Percentiles rank a stretch among this genome's conserved stretches.
phyloP scores from a whole-genome alignment of 441 rosid species.

The Theobroma grandiflorum region DNA sequence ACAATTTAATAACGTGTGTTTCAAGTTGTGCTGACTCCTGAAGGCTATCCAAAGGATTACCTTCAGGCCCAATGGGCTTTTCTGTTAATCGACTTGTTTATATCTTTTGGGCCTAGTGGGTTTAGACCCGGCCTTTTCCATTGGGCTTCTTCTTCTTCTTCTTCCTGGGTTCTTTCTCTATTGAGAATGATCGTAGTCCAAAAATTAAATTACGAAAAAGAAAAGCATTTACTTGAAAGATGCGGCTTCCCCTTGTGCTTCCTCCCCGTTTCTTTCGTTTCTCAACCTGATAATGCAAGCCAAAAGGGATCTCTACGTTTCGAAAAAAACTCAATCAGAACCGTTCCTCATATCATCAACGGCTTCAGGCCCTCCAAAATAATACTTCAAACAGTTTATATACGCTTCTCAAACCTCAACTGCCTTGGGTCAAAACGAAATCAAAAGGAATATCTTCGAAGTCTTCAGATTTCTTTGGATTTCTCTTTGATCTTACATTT shows the following conservation, averaged over 20 bases:
- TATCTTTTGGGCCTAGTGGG: not conserved
- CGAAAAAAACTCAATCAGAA: not conserved
- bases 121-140: not conserved
- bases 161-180: not conserved
- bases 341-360: not conserved
- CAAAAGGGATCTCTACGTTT: not conserved
- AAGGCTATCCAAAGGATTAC: not conserved
- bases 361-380: not conserved
- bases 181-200: not conserved
- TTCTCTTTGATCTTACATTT: slow-evolving; percentile 17
- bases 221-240: slow-evolving; percentile 21
- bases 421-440: not conserved
- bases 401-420: not conserved
- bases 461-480: not conserved
- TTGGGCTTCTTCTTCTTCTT: not conserved
- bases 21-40: not conserved
- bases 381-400: not conserved
- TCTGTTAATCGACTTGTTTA: not conserved
- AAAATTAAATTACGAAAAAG: not conserved
- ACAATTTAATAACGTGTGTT: not conserved
- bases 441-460: not conserved
- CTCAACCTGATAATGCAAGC: slow-evolving; percentile 10
- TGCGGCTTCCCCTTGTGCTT: not conserved
- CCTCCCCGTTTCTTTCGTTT: slow-evolving; percentile 20
- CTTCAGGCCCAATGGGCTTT: not conserved